Base-by-base conservation (phyloP, 163 green algal species). In the Smithsoniella earleae region DNA sequence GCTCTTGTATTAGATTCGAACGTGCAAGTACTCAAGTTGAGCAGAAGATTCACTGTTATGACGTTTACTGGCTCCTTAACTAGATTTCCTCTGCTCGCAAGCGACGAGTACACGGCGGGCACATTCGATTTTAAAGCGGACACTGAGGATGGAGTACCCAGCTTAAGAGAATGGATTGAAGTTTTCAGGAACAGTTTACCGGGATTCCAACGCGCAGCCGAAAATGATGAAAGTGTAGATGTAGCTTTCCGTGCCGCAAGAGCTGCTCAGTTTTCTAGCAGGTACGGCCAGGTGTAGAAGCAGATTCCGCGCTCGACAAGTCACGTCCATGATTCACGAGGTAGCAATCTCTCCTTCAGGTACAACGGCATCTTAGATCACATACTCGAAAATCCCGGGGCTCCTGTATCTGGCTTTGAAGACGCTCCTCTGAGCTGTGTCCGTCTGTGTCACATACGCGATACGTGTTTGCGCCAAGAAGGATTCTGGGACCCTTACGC, bases 401-500 rank as follows among this genome's bases (percentile, higher is more conserved):
- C 58, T 3, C 18, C 38, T 5, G 18, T 69, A 18, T 16, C 20
- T 5, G 58, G 58, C 25, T 69, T 69, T 13, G 25, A 36, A 18
- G 30, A 36, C 20, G 2, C 27, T 16, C 66, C 69, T 20, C 46
- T 82, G n/a, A 77, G 45, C 66, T 82, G 78, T 43, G 34, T 49
- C 8, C 66, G 22, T 3, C 58, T 82, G 0, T 82, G 78, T 34
- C 45, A 75, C 34, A 34, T 69, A 3, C 84, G 84, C 62, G 83
- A 86, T 66, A 54, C 80, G 1, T 85, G 79, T 54, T 55, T 90
- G 20, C 80, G 78, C 3, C 49, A 69, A 0, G 73, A 69, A 1
- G 86, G 86, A 6, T 88, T 88, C 66, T 13, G 34, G 0, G 85
- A 89, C 74, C 79, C 83, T 31, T 91, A 69, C 55, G 66, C 62